Percentiles rank a stretch among this genome's conserved stretches.
phyloP scores from a whole-genome alignment of 2,329 filamentous ascomycete species.

The Hymenoscyphus infarciens region DNA sequence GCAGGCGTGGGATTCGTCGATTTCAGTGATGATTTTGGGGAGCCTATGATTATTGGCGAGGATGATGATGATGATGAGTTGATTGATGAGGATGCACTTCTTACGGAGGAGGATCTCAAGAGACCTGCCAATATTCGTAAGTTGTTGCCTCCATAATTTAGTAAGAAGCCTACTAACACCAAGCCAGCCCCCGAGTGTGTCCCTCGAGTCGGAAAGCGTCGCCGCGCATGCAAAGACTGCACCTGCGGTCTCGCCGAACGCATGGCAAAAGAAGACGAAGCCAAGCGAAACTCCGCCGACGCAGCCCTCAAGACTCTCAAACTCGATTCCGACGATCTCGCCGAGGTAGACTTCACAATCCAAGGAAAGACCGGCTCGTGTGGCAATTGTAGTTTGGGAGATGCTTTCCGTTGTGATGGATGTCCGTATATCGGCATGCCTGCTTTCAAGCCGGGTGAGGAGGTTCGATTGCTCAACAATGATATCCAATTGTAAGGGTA shows the following conservation, averaged over 20 bases:
- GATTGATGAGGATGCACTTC: slow-evolving; percentile 84
- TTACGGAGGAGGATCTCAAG: slow-evolving; percentile 81
- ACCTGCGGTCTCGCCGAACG: slow-evolving; percentile 87
- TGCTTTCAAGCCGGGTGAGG: slow-evolving; percentile 94
- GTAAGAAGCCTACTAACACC: slow-evolving; percentile 9
- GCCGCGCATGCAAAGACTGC: slow-evolving; percentile 96
- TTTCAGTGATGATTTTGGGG: slow-evolving; percentile 60
- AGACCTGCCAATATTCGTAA: slow-evolving; percentile 76
- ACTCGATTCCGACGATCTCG: slow-evolving; percentile 73
- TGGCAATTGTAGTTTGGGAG: slow-evolving; percentile 88
- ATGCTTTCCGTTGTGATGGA: slow-evolving; percentile 74
- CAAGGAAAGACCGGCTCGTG: slow-evolving; percentile 94
- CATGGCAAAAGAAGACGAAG: slow-evolving; percentile 78
- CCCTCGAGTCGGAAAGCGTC: slow-evolving; percentile 82
- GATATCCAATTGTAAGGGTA: slow-evolving; percentile 70
- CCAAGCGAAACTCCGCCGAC: slow-evolving; percentile 63
- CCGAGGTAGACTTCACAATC: slow-evolving; percentile 95
- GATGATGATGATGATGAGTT: slow-evolving; percentile 69
- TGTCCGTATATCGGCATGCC: slow-evolving; percentile 89
- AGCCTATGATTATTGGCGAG: slow-evolving; percentile 47
- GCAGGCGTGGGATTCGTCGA: slow-evolving; percentile 66
- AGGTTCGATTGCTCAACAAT: slow-evolving; percentile 83
- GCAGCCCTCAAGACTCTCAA: slow-evolving; percentile 62
- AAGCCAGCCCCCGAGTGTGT: slow-evolving; percentile 75
- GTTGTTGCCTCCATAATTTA: slow-evolving; percentile 37